phyloP scores from a whole-genome alignment of 192 early-diverging fungal species.

The Backusella mclennaniae region DNA sequence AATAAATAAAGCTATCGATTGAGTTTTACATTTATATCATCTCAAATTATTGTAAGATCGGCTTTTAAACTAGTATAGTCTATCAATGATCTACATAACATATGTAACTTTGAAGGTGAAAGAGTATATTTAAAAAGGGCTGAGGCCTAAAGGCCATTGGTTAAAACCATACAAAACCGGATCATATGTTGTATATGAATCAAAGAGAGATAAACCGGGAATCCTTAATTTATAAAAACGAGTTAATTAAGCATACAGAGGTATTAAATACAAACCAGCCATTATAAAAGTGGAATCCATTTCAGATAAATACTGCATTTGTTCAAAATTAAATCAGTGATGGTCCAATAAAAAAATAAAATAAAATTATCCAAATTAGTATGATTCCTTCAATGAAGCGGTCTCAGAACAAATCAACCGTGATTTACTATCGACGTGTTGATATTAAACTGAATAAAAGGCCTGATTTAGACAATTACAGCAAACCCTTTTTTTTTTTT shows the following conservation, averaged over 20 bases:
- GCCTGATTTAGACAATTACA: not conserved
- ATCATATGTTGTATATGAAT: not conserved
- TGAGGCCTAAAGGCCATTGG: not conserved
- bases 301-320: not conserved
- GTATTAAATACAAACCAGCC: not conserved
- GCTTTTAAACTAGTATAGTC: not conserved
- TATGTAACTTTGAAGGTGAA: not conserved
- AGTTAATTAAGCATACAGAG: not conserved
- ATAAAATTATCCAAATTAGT: not conserved
- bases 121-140: not conserved
- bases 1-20: not conserved
- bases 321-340: not conserved
- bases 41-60: not conserved
- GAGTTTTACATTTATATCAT: not conserved
- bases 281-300: not conserved
- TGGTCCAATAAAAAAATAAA: not conserved
- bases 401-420: slow-evolving; percentile 2
- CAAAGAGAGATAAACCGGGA: not conserved
- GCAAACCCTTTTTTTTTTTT: not conserved
- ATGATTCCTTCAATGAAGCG: not conserved
- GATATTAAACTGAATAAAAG: not conserved
- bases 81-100: not conserved
- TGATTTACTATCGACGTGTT: not conserved
- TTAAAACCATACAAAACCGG: not conserved
- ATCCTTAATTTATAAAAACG: not conserved